These are phyloP conservation scores for Berberis thunbergii DNA, from an alignment of 164 flowering plant species.

Conservation along the genomic window DNA sequence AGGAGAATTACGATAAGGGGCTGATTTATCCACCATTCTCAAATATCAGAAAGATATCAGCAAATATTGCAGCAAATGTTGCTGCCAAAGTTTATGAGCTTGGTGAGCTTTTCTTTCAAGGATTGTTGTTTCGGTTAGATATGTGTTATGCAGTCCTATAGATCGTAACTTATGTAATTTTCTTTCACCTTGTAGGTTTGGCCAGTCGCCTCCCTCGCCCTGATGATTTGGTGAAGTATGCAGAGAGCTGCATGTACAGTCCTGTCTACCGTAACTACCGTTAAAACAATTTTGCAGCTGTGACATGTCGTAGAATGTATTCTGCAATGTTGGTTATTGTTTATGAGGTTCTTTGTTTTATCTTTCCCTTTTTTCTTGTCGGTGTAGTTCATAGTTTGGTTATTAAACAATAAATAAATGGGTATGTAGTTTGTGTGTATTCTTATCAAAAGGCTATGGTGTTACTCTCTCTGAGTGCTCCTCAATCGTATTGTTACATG, in stretches of 20 bases:
- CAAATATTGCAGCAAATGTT: slow-evolving; percentile 82
- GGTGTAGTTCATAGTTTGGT: neutral
- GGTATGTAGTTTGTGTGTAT: neutral
- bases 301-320: neutral
- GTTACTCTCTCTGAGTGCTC: no score
- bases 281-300: slow-evolving; percentile 15
- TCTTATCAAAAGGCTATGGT: no score
- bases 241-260: slow-evolving; percentile 93
- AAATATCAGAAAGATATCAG: slow-evolving; percentile 82
- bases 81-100: slow-evolving; percentile 94
- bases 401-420: neutral
- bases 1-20: slow-evolving; percentile 66
- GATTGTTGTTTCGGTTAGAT: neutral
- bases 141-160: no score
- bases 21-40: slow-evolving; percentile 76
- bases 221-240: slow-evolving; percentile 58
- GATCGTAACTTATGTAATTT: neutral
- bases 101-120: slow-evolving; percentile 35
- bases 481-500: no score
- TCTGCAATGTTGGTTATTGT: neutral
- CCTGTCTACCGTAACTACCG: slow-evolving; percentile 68
- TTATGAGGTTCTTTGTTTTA: no score
- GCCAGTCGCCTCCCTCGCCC: slow-evolving; percentile 86
- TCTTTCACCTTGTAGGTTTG: slow-evolving; percentile 33
- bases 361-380: neutral